Conservation (phyloP, 2,329 filamentous ascomycete species). For the Chaetomiaceae sp. region DNA sequence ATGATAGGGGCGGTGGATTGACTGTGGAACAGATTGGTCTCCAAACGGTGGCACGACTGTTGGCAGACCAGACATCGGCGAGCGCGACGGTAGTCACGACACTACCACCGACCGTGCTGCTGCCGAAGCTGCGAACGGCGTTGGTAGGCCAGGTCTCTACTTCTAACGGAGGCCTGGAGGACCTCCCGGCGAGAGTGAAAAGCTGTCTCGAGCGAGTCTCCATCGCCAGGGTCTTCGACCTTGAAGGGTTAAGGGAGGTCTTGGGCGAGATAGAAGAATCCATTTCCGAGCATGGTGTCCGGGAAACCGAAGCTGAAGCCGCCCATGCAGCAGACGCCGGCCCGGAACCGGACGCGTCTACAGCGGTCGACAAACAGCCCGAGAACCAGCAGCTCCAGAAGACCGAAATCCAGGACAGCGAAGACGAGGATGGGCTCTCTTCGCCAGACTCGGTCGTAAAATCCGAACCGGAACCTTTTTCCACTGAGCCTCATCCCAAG, state of each 20-base stretch:
- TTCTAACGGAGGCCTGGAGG: constrained; percentile 1
- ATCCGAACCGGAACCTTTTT: too few species aligned
- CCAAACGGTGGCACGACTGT: constrained; percentile 39
- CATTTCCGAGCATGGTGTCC: too few species aligned
- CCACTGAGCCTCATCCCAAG: too few species aligned
- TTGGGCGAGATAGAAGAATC: constrained; percentile 41
- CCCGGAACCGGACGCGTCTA: too few species aligned
- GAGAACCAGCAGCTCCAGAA: not conserved
- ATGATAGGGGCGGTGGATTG: not conserved
- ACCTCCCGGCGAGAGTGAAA: constrained; percentile 24
- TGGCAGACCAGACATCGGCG: constrained; percentile 27
- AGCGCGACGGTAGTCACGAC: constrained; percentile 44
- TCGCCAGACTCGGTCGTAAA: constrained; percentile 6
- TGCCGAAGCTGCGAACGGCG: constrained; percentile 37
- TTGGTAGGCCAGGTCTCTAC: constrained; percentile 32
- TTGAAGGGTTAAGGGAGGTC: constrained; percentile 53
- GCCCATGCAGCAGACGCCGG: too few species aligned
- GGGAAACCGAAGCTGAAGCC: too few species aligned
- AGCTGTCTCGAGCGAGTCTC: constrained; percentile 43
- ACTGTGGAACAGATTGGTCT: constrained; percentile 36
- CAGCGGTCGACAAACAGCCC: not conserved
- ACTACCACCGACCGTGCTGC: constrained; percentile 35
- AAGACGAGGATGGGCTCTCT: constrained; percentile 33
- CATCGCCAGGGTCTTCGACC: constrained; percentile 52
- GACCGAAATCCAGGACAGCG: constrained; percentile 34